These are phyloP conservation scores for Actinomortierella wolfii DNA, from an alignment of 371 early-diverging fungal species.

Conservation along the genomic window DNA sequence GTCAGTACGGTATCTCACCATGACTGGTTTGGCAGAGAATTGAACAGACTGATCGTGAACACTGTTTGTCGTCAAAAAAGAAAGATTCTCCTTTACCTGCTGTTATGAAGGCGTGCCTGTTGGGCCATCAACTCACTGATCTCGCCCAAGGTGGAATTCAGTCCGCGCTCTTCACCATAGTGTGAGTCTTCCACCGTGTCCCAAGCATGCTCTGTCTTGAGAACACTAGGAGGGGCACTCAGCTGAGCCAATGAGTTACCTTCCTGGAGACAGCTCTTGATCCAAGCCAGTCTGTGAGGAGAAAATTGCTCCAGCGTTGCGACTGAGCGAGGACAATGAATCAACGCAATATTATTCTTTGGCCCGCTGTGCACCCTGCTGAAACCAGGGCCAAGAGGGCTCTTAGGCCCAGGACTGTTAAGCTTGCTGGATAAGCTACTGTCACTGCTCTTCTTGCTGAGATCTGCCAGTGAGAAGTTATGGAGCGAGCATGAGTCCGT, in stretches of 20 bases:
- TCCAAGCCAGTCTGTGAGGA: constrained; percentile 20
- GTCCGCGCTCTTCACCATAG: no score
- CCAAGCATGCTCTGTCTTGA: constrained; percentile 21
- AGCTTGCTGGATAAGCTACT: constrained; percentile 1
- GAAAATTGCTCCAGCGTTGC: constrained; percentile 24
- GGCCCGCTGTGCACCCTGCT: constrained; percentile 4
- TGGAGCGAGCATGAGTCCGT: neutral
- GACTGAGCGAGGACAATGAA: constrained; percentile 27
- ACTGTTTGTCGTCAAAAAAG: no score
- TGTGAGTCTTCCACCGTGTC: constrained; percentile 8
- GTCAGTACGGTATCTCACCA: no score
- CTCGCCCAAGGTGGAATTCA: no score
- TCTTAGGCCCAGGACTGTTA: constrained; percentile 13
- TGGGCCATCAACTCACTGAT: no score
- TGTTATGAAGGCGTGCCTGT: no score
- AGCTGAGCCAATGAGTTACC: neutral
- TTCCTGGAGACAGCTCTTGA: constrained; percentile 9
- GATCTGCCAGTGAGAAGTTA: constrained; percentile 7
- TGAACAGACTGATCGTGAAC: no score
- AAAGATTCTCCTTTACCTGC: no score
- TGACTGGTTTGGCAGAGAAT: no score
- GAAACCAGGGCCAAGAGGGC: no score
- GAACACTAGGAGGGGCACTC: constrained; percentile 1
- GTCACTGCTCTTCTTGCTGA: constrained; percentile 6
- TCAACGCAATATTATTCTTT: constrained; percentile 16